Conservation (phyloP, 2,329 filamentous ascomycete genomes). For the Calonectria crousiana region DNA sequence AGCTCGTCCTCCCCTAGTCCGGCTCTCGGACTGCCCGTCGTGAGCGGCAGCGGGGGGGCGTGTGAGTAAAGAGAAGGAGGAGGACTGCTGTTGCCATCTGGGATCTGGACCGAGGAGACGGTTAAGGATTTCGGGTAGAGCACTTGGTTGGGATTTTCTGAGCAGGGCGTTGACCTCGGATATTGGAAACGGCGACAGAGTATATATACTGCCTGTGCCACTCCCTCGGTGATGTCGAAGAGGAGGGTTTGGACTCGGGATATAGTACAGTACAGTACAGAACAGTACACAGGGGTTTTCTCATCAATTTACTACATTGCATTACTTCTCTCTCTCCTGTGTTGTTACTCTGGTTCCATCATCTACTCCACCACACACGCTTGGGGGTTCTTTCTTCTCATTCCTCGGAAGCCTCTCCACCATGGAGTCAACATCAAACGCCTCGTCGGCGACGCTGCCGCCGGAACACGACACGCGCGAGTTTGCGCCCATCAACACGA, state of each 20-base stretch:
- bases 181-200: background rate
- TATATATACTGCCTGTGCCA: constrained; percentile 26
- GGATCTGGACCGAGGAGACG: constrained; percentile 19
- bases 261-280: background rate
- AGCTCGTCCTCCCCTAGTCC: constrained; percentile 7
- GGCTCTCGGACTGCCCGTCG: constrained; percentile 19
- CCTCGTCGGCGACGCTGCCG: constrained; percentile 26
- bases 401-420: background rate
- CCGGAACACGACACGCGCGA: constrained; percentile 2
- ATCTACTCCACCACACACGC: background rate
- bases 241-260: background rate
- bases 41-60: background rate
- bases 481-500: constrained; percentile 41
- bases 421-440: constrained; percentile 22
- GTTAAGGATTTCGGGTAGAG: constrained; percentile 14
- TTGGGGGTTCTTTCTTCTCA: no score
- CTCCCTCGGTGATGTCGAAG: background rate
- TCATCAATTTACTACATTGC: background rate
- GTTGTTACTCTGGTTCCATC: no score
- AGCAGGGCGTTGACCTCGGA: constrained; percentile 9
- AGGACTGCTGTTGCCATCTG: background rate
- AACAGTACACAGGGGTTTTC: background rate
- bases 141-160: background rate
- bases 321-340: no score
- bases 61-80: background rate